Percentiles rank a stretch among this genome's conserved stretches.
phyloP scores from a whole-genome alignment of 2,329 filamentous ascomycete species.

The Piedraia hortae region DNA sequence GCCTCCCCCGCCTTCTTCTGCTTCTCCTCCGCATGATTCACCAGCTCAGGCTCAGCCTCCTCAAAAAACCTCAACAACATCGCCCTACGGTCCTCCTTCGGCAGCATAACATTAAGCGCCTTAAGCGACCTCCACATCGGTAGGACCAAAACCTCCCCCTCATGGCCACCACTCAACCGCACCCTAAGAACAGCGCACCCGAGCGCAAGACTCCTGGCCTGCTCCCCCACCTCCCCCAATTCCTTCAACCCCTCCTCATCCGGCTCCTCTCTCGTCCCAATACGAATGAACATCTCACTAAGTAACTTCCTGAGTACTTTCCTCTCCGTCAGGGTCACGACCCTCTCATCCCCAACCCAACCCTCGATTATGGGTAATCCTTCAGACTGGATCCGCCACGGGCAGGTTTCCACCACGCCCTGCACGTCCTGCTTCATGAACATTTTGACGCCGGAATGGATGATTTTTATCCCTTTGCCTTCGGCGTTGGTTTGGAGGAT shows the following conservation, averaged over 20 bases:
- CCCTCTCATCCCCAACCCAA: conserved; percentile 55
- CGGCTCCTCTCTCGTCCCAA: conserved; percentile 16
- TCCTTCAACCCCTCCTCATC: conserved; percentile 34
- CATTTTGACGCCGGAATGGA: conserved; percentile 94
- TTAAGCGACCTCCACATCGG: conserved; percentile 85
- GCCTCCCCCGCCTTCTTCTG: too few relatives aligned
- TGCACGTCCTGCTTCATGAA: conserved; percentile 95
- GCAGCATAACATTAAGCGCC: conserved; percentile 86
- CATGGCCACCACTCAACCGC: conserved; percentile 3
- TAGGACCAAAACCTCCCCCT: conserved; percentile 55
- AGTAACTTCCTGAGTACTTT: conserved; percentile 59
- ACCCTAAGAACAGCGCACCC: conserved; percentile 32
- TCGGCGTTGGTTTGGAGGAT: conserved; percentile 60
- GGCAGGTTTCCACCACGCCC: conserved; percentile 54
- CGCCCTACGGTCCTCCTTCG: conserved; percentile 95
- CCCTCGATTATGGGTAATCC: conserved; percentile 75
- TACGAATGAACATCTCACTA: conserved; percentile 89
- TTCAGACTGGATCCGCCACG: conserved; percentile 88
- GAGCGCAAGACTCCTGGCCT: conserved; percentile 19
- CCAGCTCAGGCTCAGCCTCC: too few relatives aligned
- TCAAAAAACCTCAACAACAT: too few relatives aligned
- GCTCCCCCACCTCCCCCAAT: conserved; percentile 42
- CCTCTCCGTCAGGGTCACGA: conserved; percentile 48
- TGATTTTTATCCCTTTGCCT: conserved; percentile 73
- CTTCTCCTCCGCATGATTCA: too few relatives aligned